phyloP scores from a whole-genome alignment of 345 rosid species.

The Cochlearia excelsa region DNA sequence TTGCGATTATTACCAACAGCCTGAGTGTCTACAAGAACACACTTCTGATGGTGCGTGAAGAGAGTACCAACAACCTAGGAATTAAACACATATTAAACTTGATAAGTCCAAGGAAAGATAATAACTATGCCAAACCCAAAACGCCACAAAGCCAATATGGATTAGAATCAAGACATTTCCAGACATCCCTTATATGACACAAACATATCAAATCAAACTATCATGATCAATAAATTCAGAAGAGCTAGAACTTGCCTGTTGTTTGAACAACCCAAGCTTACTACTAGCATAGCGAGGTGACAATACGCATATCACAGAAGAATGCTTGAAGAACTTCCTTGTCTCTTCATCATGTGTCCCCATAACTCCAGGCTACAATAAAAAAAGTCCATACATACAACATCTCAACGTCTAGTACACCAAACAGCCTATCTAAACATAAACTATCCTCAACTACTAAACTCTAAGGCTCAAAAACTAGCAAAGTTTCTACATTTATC shows the following conservation, averaged over 20 bases:
- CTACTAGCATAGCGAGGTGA: conserved; percentile 86
- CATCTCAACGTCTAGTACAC: neutral
- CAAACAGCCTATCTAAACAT: neutral
- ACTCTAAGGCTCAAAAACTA: neutral
- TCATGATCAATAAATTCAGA: conserved; percentile 1
- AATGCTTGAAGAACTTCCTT: conserved; percentile 80
- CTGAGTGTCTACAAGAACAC: conserved; percentile 83
- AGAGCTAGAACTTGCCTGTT: conserved; percentile 49
- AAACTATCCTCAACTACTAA: neutral
- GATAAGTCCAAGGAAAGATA: conserved; percentile 7
- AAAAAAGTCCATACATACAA: neutral
- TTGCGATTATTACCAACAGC: conserved; percentile 65
- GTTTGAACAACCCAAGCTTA: conserved; percentile 75
- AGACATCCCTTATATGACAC: neutral
- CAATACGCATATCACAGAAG: conserved; percentile 87
- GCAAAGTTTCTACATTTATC: too few relatives aligned
- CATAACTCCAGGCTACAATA: conserved; percentile 83
- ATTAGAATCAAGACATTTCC: too few relatives aligned
- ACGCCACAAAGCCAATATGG: neutral
- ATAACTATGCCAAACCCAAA: neutral
- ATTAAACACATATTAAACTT: conserved; percentile 16
- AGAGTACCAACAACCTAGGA: conserved; percentile 78
- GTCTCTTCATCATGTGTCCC: conserved; percentile 94
- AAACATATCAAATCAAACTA: neutral
- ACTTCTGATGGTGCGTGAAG: conserved; percentile 95